Percentiles rank a stretch among this genome's conserved stretches.
Evolutionary conservation across 768 basidiomycete genomes (phyloP).

Genomic region (Mrakia frigida): DNA sequence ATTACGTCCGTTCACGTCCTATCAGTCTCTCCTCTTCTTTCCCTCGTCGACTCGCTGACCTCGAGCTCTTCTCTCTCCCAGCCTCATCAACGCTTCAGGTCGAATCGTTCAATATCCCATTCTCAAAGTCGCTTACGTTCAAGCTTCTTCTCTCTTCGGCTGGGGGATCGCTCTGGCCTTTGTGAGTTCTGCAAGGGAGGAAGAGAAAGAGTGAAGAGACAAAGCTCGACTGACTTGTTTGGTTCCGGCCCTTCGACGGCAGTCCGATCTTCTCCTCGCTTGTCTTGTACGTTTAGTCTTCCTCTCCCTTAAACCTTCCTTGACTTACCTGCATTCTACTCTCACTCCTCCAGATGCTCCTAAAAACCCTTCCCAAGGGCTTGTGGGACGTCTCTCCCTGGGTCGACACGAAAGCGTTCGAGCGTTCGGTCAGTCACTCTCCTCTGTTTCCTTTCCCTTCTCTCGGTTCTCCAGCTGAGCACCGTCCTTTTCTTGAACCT

Average conservation of each 20-base stretch:
- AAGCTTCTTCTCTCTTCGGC: not conserved
- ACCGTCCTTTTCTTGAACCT: not conserved
- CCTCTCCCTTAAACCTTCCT: too few relatives aligned
- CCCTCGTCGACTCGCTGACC: not conserved
- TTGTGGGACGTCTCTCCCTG: not conserved
- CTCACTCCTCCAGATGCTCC: not conserved
- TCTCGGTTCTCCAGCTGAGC: not conserved
- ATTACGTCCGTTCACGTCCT: not conserved
- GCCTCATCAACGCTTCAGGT: not conserved
- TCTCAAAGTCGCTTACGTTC: not conserved
- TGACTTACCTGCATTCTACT: too few relatives aligned
- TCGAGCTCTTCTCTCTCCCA: not conserved
- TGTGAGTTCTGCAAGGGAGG: not conserved
- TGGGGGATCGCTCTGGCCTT: conserved; percentile 1
- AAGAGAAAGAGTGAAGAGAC: not conserved
- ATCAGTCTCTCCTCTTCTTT: not conserved
- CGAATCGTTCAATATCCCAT: not conserved
- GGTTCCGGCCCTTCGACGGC: not conserved
- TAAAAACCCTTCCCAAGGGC: not conserved
- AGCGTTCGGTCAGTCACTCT: not conserved
- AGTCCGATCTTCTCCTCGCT: not conserved
- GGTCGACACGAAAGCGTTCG: not conserved
- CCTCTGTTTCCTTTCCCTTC: not conserved
- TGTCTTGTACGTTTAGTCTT: not conserved
- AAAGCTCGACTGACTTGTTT: not conserved